A percentile compares a stretch with the other conserved stretches of the same genome.
phyloP scores from a whole-genome alignment of 1,284 basidiomycete species.

The Sanghuangporus baumii region DNA sequence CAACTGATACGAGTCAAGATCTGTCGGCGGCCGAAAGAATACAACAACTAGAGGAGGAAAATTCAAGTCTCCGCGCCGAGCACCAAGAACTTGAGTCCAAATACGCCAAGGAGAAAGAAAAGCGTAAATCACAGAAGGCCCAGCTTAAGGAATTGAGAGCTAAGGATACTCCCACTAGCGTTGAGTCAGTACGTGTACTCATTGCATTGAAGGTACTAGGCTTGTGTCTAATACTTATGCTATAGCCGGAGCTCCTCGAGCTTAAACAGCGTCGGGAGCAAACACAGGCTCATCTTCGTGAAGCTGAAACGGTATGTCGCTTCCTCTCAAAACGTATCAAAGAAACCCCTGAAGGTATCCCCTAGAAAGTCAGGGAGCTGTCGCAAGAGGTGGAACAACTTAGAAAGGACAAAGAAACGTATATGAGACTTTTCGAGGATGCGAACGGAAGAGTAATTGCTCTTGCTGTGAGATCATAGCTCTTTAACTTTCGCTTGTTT shows the following conservation, averaged over 20 bases:
- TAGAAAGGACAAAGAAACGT: neutral
- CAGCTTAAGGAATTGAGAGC: neutral
- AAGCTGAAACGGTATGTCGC: conserved; percentile 2
- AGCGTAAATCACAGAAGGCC: neutral
- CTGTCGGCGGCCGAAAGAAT: neutral
- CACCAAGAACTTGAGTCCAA: neutral
- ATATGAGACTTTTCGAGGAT: neutral
- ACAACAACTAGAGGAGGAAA: neutral
- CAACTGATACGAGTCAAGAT: neutral
- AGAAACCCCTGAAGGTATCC: neutral
- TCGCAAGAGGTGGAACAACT: neutral
- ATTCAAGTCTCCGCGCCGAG: neutral
- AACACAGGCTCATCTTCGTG: neutral
- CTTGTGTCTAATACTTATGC: neutral
- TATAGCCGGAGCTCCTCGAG: conserved; percentile 1
- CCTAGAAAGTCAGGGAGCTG: neutral
- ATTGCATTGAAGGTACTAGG: no score
- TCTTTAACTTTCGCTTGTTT: neutral
- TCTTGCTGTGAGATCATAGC: neutral
- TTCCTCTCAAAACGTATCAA: neutral
- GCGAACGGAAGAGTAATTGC: neutral
- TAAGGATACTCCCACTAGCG: neutral
- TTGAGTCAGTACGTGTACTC: neutral
- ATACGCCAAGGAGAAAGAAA: neutral
- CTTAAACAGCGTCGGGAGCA: neutral